These are phyloP conservation scores for Aspergillus vadensis DNA, from an alignment of 2,329 filamentous ascomycete species.

Conservation along the genomic window DNA sequence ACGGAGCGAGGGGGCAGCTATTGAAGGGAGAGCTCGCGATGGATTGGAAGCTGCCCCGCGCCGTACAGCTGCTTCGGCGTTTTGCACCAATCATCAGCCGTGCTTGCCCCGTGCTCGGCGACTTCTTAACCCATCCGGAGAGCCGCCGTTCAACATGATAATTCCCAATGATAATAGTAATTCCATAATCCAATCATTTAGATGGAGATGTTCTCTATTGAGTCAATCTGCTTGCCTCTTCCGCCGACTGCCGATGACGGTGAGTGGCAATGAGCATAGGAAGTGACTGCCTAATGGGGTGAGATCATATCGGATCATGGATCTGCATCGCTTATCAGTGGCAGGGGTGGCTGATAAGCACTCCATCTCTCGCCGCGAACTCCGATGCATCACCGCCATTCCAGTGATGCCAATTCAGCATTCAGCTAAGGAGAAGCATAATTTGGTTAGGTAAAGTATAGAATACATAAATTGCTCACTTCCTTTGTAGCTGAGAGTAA, in stretches of 20 bases:
- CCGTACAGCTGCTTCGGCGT: constrained; percentile 11
- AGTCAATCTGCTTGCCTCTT: neutral
- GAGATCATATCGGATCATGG: neutral
- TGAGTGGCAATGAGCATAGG: neutral
- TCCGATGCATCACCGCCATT: neutral
- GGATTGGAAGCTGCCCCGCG: constrained; percentile 8
- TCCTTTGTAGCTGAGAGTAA: too few relatives aligned
- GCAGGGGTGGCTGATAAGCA: neutral
- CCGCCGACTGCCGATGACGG: neutral
- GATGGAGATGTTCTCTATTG: neutral
- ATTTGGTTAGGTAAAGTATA: too few relatives aligned
- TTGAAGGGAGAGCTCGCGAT: constrained; percentile 3
- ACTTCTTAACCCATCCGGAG: neutral
- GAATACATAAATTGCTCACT: too few relatives aligned
- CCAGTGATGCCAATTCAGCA: neutral
- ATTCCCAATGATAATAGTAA: constrained; percentile 4
- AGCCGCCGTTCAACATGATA: neutral
- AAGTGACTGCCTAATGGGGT: neutral
- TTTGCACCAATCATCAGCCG: constrained; percentile 13
- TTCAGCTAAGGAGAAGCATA: too few relatives aligned
- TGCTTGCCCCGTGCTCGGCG: neutral
- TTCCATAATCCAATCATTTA: neutral
- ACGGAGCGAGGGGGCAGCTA: constrained; percentile 1
- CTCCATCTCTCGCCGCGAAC: neutral
- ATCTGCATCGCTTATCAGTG: neutral